Conservation (phyloP, 2,329 filamentous ascomycete species). For the Colletotrichum filicis region DNA sequence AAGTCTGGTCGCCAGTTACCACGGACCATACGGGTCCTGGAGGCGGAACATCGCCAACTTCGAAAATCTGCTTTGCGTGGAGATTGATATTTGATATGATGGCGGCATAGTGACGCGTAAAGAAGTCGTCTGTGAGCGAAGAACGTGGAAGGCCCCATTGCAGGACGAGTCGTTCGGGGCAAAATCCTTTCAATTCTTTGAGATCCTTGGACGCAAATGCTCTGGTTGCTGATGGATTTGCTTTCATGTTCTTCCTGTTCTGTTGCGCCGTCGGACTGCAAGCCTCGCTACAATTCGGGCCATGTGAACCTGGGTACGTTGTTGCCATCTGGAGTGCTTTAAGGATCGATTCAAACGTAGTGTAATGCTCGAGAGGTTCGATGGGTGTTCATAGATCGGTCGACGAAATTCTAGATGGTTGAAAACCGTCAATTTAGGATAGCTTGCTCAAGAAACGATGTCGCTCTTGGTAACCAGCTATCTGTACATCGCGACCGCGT, state of each 20-base stretch:
- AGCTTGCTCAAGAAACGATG: not conserved
- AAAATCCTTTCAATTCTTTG: conserved; percentile 14
- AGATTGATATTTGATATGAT: conserved; percentile 40
- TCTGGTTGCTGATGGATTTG: not conserved
- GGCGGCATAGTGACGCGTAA: conserved; percentile 8
- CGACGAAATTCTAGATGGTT: not conserved
- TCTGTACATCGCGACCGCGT: not conserved
- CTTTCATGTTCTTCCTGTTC: not conserved
- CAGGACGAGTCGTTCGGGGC: conserved; percentile 12
- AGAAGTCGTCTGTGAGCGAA: conserved; percentile 22
- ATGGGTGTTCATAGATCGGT: not conserved
- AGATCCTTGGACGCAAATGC: not conserved
- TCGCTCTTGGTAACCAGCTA: not conserved
- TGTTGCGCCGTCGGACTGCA: not conserved
- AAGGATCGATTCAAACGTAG: not conserved
- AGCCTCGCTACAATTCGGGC: not conserved
- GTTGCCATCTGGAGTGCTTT: not conserved
- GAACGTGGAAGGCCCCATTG: conserved; percentile 2
- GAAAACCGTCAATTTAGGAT: not conserved
- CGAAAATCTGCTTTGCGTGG: conserved; percentile 38
- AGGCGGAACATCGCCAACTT: not conserved
- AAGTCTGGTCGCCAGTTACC: not conserved
- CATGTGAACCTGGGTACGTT: not conserved
- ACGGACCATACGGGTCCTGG: conserved; percentile 6
- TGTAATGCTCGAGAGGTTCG: not conserved